Base-by-base conservation (phyloP, 2,329 filamentous ascomycete species). In the Microdochium nivale region DNA sequence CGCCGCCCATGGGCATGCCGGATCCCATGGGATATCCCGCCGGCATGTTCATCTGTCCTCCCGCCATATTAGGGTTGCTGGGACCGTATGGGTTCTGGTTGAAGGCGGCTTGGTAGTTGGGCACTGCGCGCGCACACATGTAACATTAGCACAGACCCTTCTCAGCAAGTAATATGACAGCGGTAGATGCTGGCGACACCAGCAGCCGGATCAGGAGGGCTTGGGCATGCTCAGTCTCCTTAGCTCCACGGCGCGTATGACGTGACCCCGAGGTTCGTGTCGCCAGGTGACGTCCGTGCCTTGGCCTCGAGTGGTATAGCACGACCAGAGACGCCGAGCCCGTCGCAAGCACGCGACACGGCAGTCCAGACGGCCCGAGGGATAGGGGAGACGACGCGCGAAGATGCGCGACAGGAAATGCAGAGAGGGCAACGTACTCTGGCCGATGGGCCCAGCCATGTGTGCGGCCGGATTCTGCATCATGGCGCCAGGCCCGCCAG, bases 381-480 rank as follows among this genome's bases (percentile, higher is more conserved):
- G 49, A 51, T 54, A 51, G 53, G 51, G 52, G 47, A 54, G 49
- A 55, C 51, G 52, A 52, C 49, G 50, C n/a, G 57, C 54, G 56
- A 59, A 54, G 55, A 56, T 54, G 54, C 54, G 50, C 52, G 49
- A 54, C 50, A 53, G 49, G 53, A 54, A 53, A 55, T 57, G 63
- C 55, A 61, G 56, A 58, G 60, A 57, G 55, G 55, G 59, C 57
- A 54, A 54, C 55, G 73, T 70, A 82, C 79, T 80, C 64, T 81
- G 79, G 50, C 79, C 77, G 71, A 81, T 82, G 56, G 75, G 67
- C 49, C 56, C 60, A 58, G 71, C 70, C 77, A 82, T 81, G 64
- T 78, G 77, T 77, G 82, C 80, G 62, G 69, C 75, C 59, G 77
- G 67, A 64, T 76, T 81, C 68, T 79, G 80, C 80, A 84, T 83